These are phyloP conservation scores for Nemania sp. DNA, from an alignment of 2,329 filamentous ascomycete species.

Conservation along the genomic window DNA sequence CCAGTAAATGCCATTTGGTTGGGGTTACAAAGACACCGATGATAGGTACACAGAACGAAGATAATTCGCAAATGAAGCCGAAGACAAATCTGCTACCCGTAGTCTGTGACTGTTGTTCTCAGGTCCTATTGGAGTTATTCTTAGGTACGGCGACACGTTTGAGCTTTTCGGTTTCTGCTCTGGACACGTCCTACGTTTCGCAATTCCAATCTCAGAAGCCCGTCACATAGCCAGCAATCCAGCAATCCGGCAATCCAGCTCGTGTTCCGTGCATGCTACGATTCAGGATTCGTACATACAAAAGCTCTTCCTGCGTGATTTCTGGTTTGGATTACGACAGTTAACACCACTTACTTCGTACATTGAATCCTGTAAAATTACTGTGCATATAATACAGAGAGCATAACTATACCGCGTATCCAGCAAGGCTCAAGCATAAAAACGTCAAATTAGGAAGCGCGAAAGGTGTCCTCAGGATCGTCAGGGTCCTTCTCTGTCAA, in stretches of 20 bases:
- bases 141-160: conserved; percentile 2
- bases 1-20: background rate
- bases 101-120: conserved; percentile 13
- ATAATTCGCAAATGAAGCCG: background rate
- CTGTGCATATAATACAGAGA: background rate
- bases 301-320: conserved; percentile 1
- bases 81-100: conserved; percentile 1
- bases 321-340: background rate
- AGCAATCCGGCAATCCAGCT: too few species aligned
- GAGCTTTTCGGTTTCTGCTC: background rate
- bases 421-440: background rate
- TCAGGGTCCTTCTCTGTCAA: conserved; percentile 20
- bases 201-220: background rate
- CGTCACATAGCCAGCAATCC: conserved; percentile 10
- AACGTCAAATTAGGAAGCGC: background rate
- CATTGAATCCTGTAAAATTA: background rate
- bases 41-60: conserved; percentile 1
- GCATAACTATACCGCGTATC: background rate
- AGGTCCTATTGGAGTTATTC: background rate
- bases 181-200: conserved; percentile 16
- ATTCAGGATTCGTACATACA: too few species aligned
- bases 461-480: conserved; percentile 11
- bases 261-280: too few species aligned
- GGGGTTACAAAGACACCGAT: background rate
- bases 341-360: too few species aligned